Evolutionary conservation across 208 protist species (phyloP), one percentile per base, ranked within the genome.

Genomic region (Leishmania aethiopica): DNA sequence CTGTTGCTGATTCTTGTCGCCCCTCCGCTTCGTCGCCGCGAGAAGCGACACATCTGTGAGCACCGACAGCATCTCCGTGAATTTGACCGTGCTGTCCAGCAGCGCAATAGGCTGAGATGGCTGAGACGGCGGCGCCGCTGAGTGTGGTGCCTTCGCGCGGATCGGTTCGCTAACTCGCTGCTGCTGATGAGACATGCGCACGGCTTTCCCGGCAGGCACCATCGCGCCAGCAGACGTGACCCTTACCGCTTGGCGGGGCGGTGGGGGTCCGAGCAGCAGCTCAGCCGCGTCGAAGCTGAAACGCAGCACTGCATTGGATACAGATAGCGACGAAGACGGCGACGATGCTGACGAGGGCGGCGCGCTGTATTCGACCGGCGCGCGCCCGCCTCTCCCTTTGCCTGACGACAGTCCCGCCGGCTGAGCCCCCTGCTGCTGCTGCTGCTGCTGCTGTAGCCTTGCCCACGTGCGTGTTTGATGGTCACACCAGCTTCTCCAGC

Each of bases 281-380:
- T 75, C 28, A 15, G 45, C 3, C 8, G 60, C 28, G 22, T 90
- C 87, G 45, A 90, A 90, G 40, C 49, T 71, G 71, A 90, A 86
- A 11, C 72, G 73, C 6, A 90, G 28, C 2, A 86, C 82, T 3
- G 83, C 83, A 71, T 82, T 86, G 42, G 75, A 83, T 49, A 77
- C 74, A 22, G 78, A 35, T 22, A 49, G 77, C 59, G 19, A 6
- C 17, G 47, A 25, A 10, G 25, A 64, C 32, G 13, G 10, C 32
- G 66, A 19, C 13, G 42, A 45, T 35, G 19, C 28, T 28, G 62
- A 51, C 5, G 57, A 8, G 47, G 45, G 60, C 13, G 57, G 42
- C 3, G 76, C 59, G 32, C 57, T 49, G 32, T 45, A 25, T 11
- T 35, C 28, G 28, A 19, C 28, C 28, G 55, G 70, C 45, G 47